Conservation (phyloP, 202 grass and related monocot genomes). For the Musa balbisiana region DNA sequence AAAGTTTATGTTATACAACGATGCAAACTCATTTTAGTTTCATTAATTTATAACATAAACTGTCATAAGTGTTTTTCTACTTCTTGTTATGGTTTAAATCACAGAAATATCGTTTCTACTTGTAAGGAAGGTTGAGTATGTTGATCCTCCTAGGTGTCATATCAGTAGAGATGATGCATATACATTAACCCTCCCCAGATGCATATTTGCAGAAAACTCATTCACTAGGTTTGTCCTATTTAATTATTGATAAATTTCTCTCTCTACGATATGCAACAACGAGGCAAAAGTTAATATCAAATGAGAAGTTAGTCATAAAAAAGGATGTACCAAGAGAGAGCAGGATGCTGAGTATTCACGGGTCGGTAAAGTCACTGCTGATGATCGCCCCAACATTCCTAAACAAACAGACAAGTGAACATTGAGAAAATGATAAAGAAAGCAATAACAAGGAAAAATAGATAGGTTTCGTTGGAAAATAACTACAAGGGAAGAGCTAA, state of each 20-base stretch:
- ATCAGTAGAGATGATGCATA: no score
- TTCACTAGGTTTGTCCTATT: no score
- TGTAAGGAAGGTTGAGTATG: no score
- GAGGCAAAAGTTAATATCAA: not conserved
- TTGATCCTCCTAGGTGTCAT: no score
- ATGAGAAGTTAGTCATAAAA: no score
- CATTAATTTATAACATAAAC: no score
- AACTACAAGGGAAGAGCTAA: not conserved
- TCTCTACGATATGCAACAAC: not conserved
- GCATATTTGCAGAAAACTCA: no score
- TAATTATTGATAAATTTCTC: not conserved
- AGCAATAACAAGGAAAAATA: not conserved
- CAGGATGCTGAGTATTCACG: not conserved
- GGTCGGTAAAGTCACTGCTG: not conserved
- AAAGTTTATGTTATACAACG: not conserved
- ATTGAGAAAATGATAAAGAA: not conserved
- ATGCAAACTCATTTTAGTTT: no score
- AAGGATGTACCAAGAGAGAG: not conserved
- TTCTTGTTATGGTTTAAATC: no score
- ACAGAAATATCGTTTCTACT: no score
- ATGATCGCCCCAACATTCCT: slow-evolving; percentile 2
- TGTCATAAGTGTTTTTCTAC: no score
- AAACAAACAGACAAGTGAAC: not conserved
- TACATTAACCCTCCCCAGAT: no score
- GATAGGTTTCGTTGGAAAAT: not conserved